Percentiles rank a stretch among this genome's conserved stretches.
phyloP scores from a whole-genome alignment of 257 asterid genomes.

The Petunia secreta region DNA sequence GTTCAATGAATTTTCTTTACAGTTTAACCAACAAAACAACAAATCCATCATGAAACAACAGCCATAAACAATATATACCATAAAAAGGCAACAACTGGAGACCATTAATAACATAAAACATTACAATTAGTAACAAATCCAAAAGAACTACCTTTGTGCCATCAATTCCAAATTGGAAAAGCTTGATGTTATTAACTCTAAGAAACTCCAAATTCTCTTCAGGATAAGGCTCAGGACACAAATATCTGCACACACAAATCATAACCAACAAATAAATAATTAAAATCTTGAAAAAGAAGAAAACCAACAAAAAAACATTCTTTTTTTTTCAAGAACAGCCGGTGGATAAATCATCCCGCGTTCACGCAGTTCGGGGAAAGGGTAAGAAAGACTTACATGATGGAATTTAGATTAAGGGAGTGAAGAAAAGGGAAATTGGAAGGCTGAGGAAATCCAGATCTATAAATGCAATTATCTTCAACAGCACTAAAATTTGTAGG shows the following conservation, averaged over 20 bases:
- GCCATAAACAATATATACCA: background rate
- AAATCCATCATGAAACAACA: background rate
- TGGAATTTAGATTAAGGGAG: conserved; percentile 45
- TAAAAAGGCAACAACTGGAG: background rate
- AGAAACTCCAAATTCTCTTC: conserved; percentile 46
- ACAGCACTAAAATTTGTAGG: conserved; percentile 46
- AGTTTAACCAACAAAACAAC: background rate
- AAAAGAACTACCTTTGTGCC: conserved; percentile 46
- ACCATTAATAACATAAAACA: background rate
- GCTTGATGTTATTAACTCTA: conserved; percentile 42
- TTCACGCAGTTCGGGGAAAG: background rate
- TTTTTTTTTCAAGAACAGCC: background rate
- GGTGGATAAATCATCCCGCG: too few species aligned
- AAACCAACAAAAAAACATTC: background rate
- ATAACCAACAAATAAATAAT: background rate
- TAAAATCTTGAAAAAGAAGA: background rate
- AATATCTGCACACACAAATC: conserved; percentile 36
- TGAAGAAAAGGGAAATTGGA: conserved; percentile 44
- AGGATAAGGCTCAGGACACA: conserved; percentile 56
- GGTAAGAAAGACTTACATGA: conserved; percentile 35
- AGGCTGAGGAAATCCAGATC: conserved; percentile 52
- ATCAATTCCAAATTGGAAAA: conserved; percentile 52
- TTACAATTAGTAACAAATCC: background rate
- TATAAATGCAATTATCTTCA: conserved; percentile 48
- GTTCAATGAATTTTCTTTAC: background rate